Evolutionary conservation across 768 basidiomycete species (phyloP), one percentile per base, ranked within the genome.

Genomic region (Rhizopogon sp.): DNA sequence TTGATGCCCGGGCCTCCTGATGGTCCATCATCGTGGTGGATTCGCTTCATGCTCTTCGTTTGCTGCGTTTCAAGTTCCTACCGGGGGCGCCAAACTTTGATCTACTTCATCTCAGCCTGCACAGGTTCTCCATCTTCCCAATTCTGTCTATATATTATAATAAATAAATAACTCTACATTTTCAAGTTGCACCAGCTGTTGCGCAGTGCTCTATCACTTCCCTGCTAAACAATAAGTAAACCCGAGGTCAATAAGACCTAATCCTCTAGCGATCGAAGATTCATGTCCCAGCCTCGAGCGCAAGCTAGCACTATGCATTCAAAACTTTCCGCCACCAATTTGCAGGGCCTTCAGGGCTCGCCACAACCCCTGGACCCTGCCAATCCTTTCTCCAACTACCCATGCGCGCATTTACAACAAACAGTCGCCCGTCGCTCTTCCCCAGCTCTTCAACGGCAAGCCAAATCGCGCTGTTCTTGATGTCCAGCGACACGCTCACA

Each of bases 351-450:
- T n/a, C 16, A 25, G 52, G 16, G 17, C 42, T 56, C 16, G 53
- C 55, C 11, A 43, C 42, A 2, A 39, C 43, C 16, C 39, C 52
- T 14, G 35, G 14, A 17, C 56, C 52, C 52, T 50, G 43, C 59
- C 59, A 60, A 40, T 59, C 54, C 28, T 39, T 17, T 47, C 20
- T 47, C 59, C 59, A 60, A 16, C 39, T 46, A 5, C 41, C 55
- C 31, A 39, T 13, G 40, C 40, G 25, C 43, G 58, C 52, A 14
- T 59, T 39, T 1, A 56, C 33, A 25, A 60, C 61, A 28, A 56
- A 58, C 40, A 59, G 39, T 50, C 64, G 52, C 39, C 57, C 42
- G 8, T 64, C 50, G 16, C 50, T 17, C 22, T 55, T 47, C 33
- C 22, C 51, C 43, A 66, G 47, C 13, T 46, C 52, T 50, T 60